These are phyloP conservation scores for Penicillium nordicum DNA, from an alignment of 2,329 filamentous ascomycete species.

Conservation along the genomic window DNA sequence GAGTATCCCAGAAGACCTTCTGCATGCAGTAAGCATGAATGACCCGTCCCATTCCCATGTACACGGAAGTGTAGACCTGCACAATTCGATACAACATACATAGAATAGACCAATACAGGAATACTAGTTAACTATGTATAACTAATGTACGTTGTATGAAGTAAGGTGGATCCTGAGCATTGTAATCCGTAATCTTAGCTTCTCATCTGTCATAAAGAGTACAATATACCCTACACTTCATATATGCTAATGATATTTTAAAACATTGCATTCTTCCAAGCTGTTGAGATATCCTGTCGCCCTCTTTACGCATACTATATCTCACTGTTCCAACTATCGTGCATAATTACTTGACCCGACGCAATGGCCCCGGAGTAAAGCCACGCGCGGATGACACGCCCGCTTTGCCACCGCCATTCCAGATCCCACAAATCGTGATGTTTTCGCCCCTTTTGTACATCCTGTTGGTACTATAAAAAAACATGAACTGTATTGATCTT, in stretches of 20 bases:
- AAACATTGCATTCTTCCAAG: background rate
- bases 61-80: background rate
- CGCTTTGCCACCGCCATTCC: background rate
- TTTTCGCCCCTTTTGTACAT: background rate
- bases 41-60: background rate
- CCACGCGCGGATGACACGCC: background rate
- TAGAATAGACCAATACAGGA: background rate
- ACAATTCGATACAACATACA: background rate
- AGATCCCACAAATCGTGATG: background rate
- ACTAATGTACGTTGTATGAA: too few species aligned
- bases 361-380: slow-evolving; percentile 2
- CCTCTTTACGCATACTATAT: background rate
- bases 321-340: background rate
- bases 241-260: background rate
- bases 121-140: background rate
- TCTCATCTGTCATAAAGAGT: background rate
- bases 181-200: background rate
- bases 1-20: background rate
- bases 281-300: too few species aligned
- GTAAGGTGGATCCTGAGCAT: background rate
- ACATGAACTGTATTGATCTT: background rate
- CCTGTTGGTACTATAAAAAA: background rate
- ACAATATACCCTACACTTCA: background rate
- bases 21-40: slow-evolving; percentile 2
- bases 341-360: background rate